A percentile compares a stretch with the other conserved stretches of the same genome.
Conservation (phyloP, 805 yeast species). For the Candida takata region DNA sequence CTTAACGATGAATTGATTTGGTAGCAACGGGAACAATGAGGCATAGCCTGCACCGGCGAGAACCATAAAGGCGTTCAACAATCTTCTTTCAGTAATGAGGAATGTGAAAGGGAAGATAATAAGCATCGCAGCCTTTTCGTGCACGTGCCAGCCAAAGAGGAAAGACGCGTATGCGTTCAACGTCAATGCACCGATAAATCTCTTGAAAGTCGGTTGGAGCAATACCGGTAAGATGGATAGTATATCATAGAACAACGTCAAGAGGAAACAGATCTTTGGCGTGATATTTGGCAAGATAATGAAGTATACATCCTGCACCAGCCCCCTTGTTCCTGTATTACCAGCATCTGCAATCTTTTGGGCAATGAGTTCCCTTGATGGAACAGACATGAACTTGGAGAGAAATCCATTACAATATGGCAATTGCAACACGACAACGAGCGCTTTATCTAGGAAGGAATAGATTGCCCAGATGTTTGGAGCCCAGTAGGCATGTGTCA, state of each 20-base stretch:
- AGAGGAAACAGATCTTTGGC: conserved; percentile 68
- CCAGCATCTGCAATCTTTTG: conserved; percentile 26
- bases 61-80: conserved; percentile 64
- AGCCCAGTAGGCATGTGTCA: conserved; percentile 99
- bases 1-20: conserved; percentile 76
- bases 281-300: conserved; percentile 72
- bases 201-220: conserved; percentile 62
- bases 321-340: conserved; percentile 65
- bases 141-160: conserved; percentile 98
- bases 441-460: conserved; percentile 69
- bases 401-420: conserved; percentile 35
- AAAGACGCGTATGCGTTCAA: conserved; percentile 89
- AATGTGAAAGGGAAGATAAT: conserved; percentile 85
- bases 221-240: conserved; percentile 69
- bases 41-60: conserved; percentile 77
- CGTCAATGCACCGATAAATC: conserved; percentile 79
- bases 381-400: conserved; percentile 27
- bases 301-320: conserved; percentile 87
- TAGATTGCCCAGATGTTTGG: conserved; percentile 97
- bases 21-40: conserved; percentile 79
- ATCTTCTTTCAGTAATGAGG: conserved; percentile 60
- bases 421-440: conserved; percentile 38
- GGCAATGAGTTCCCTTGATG: conserved; percentile 25
- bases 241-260: conserved; percentile 80
- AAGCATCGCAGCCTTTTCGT: conserved; percentile 91